Base-by-base conservation (phyloP, 2,329 filamentous ascomycete species). In the Penicillium sp. region DNA sequence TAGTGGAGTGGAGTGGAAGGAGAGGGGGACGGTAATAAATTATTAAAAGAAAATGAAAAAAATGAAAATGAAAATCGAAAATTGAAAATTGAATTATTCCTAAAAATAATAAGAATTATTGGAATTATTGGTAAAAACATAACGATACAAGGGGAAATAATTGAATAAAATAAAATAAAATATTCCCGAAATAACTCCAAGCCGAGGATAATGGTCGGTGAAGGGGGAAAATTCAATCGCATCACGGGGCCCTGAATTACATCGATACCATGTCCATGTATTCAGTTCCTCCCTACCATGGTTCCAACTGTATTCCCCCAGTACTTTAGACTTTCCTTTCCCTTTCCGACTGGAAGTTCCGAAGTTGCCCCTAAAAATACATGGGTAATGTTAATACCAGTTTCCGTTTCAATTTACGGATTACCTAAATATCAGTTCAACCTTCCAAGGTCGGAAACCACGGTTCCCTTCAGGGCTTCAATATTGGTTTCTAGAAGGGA, bases 1-100 rank as follows among this genome's bases (percentile, higher is more conserved):
- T 53, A 46, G 53, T 54, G 54, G 52, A 59, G 51, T 58, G 53
- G 55, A 54, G 53, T 55, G 52, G 52, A 57, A 57, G 55, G 57
- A 57, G 56, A 53, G 57, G 55, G 55, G 61, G 54, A 55, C 54
- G 56, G 51, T 49, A 51, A 49, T 43, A 53, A 56, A 53, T 57
- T 53, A 43, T 50, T 54, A 54, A 56, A 57, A 51, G 52, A 52
- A 50, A 55, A 49, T 37, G 43, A 49, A 49, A 48, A 4, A 8
- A 28, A 31, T 28, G 22, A 8, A 24, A 24, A 24, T 1, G 52
- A 57, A 63, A 58, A 62, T 58, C 54, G 51, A 51, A 57, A 54
- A 55, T 51, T 2, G 21, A 49, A 56, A 55, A 51, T 57, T 21
- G 19, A 6, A 41, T 19, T 21, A 19, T 34, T 33, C 13, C 12